A percentile compares a stretch with the other conserved stretches of the same genome.
Evolutionary conservation across 2,329 filamentous ascomycete species (phyloP).

Genomic region (Beauveria bassiana): DNA sequence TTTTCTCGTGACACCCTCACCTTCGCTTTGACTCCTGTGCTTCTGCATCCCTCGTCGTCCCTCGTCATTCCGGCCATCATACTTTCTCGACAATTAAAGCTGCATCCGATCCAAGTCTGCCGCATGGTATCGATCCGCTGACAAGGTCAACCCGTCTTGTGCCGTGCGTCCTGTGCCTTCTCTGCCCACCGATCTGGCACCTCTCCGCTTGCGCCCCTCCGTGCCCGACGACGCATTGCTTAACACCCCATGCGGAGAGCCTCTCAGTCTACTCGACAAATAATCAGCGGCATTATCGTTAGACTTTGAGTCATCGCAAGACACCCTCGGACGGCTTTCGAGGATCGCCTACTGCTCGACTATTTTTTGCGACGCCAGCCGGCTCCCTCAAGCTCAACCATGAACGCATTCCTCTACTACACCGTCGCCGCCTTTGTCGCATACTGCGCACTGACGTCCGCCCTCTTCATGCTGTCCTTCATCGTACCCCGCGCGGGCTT

Average conservation of each 20-base stretch:
- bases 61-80: neutral
- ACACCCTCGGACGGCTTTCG: no score
- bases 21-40: neutral
- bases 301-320: neutral
- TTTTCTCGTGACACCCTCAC: slow-evolving; percentile 9
- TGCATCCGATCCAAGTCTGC: neutral
- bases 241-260: neutral
- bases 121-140: neutral
- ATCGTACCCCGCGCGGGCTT: slow-evolving; percentile 55
- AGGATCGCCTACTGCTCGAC: neutral
- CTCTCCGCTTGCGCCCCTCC: neutral
- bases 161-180: neutral
- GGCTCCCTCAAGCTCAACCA: slow-evolving; percentile 9
- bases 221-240: neutral
- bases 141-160: neutral
- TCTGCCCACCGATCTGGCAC: neutral
- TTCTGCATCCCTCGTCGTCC: neutral
- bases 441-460: slow-evolving; percentile 43
- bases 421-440: slow-evolving; percentile 40
- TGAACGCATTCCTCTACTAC: slow-evolving; percentile 32
- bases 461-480: slow-evolving; percentile 56
- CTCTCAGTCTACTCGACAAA: neutral
- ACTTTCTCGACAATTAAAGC: no score
- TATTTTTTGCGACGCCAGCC: neutral
- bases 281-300: no score